These are phyloP conservation scores for grape (Vitis vinifera) DNA, from an alignment of 164 flowering plant genomes.

Conservation along the genomic window DNA sequence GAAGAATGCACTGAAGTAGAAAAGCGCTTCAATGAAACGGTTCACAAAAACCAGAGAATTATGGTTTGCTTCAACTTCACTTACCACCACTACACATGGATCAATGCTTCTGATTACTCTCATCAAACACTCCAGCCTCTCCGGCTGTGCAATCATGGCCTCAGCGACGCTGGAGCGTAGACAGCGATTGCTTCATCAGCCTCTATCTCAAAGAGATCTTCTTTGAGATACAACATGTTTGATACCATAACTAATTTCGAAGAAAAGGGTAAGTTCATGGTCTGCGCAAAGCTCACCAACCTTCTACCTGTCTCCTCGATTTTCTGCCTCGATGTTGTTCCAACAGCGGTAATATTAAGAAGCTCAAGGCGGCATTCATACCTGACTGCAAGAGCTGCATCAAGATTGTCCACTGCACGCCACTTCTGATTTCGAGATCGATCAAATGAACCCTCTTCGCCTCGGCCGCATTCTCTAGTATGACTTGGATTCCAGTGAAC, in stretches of 20 bases:
- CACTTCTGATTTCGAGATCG: constrained; percentile 43
- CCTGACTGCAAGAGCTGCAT: constrained; percentile 53
- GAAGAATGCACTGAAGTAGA: constrained; percentile 49
- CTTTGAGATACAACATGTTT: constrained; percentile 37
- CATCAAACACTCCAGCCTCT: constrained; percentile 38
- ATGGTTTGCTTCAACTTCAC: constrained; percentile 51
- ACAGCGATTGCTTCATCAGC: constrained; percentile 42
- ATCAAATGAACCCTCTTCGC: constrained; percentile 48
- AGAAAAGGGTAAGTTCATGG: constrained; percentile 33
- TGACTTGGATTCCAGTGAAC: constrained; percentile 52
- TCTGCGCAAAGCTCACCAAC: constrained; percentile 31
- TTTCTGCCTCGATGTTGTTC: constrained; percentile 12
- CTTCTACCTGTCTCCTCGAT: constrained; percentile 36
- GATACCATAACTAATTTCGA: constrained; percentile 32
- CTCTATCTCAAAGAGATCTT: constrained; percentile 38
- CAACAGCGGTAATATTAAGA: constrained; percentile 48
- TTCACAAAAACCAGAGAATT: constrained; percentile 43
- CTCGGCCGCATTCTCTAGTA: constrained; percentile 35
- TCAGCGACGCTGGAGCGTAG: constrained; percentile 17
- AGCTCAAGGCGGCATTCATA: constrained; percentile 31
- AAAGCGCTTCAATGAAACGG: constrained; percentile 54
- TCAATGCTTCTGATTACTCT: constrained; percentile 37
- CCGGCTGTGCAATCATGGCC: constrained; percentile 25
- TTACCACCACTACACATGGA: constrained; percentile 50
- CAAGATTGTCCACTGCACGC: constrained; percentile 38